Base-by-base conservation (phyloP, 352 stramenopile genomes). In the Halophytophthora polymorphica region DNA sequence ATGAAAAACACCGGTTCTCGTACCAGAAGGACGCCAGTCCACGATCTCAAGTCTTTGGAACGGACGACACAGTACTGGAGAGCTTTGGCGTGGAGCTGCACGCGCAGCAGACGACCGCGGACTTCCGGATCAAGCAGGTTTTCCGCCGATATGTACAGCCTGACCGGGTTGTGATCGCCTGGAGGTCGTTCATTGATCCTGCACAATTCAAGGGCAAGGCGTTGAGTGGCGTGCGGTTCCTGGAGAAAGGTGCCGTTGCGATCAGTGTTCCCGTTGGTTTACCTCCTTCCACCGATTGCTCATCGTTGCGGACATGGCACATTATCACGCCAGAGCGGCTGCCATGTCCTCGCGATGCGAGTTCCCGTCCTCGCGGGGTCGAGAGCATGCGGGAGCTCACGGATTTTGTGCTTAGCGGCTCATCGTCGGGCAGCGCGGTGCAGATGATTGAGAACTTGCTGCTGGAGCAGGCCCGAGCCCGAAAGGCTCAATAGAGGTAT, bases 111-210 rank as follows among this genome's bases (percentile, higher is more conserved):
- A 77, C 56, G 15, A 70, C 50, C 10, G 69, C 69, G n/a, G 58
- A 83, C 21, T 87, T 86, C 59, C 58, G 60, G 4, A 72, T 87
- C 49, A 73, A 83, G 37, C 75, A 87, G 43, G 64, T 89, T 39
- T 68, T 86, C 31, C 69, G 76, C 3, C 66, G 73, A 15, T 86
- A 83, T 61, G 63, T 78, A n/a, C 73, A 86, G 37, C 21, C 62
- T 13, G 69, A 83, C 56, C 71, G 71, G 23, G 59, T 83, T n/a
- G 73, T 89, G 46, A 77, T 89, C 31, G 70, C 74, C 22, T 89
- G 75, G 75, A 69, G 61, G 31, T 73, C 78, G 15, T 75, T 71
- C 35, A 79, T 86, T 46, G 64, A 89, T 14, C 71, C 75, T 8
- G 55, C 78, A 15, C 65, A 83, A 48, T 86, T 87, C 50, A 69